Evolutionary conservation across 2,329 filamentous ascomycete genomes (phyloP), one percentile per base, ranked within the genome.

Genomic region (Lasiodiplodia theobromae): DNA sequence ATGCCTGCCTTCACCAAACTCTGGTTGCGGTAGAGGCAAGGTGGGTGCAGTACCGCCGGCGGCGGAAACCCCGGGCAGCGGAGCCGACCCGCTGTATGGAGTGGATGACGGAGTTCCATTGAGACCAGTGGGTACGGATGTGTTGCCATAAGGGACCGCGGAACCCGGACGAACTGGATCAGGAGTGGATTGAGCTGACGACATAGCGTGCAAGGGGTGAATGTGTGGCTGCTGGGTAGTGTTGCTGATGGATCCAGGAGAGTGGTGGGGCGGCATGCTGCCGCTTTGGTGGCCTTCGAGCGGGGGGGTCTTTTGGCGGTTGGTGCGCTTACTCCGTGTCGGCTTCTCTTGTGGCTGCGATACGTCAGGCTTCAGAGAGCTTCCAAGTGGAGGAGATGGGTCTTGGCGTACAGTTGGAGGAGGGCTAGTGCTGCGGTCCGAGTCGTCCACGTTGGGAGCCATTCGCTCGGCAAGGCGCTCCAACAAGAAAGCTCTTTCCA

Each of bases 401-500:
- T 21, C 11, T 21, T 49, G 38, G 51, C 88, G 72, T 87, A 92
- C 90, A 74, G 92, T 93, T 53, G 91, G 91, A 28, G 91, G 91
- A n/a, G 91, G 91, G 75, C 90, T 93, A 7, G 90, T 91, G 77
- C 90, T 93, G 74, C 91, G 90, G 74, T 94, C 92, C 11, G 91
- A 93, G 77, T 94, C 82, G 69, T 84, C 83, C 40, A 81, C 75
- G 69, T 82, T 83, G 72, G 79, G 77, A 40, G 84, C 82, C 81
- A 84, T 84, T 56, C 82, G 76, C 70, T 82, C 82, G 53, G 81
- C 77, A 31, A 86, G 77, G 69, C 84, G 80, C 67, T 86, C 83
- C 28, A 86, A 79, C 21, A 86, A 79, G 72, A 85, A 84, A 31
- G 92, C 92, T 71, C 93, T 88, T 82, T 96, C 92, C 28, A 98